phyloP scores from a whole-genome alignment of 2,329 filamentous ascomycete species.

The Lachnellula hyalina region DNA sequence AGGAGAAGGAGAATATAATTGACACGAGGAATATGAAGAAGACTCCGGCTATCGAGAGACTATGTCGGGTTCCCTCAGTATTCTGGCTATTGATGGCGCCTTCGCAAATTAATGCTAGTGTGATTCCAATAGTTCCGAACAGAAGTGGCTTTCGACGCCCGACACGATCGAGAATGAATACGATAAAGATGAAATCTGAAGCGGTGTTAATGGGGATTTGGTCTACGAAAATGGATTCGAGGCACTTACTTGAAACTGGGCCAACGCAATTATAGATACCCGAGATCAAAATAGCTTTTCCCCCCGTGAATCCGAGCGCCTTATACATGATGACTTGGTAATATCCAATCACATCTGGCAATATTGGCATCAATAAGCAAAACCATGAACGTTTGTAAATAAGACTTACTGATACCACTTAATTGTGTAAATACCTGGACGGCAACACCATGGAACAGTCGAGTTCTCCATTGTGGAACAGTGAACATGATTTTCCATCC shows the following conservation, averaged over 20 bases:
- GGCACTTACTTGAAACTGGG: conserved; percentile 36
- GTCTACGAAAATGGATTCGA: background rate
- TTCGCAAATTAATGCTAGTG: conserved; percentile 54
- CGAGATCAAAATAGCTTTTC: conserved; percentile 47
- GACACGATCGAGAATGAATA: conserved; percentile 49
- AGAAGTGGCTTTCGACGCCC: conserved; percentile 48
- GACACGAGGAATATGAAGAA: conserved; percentile 62
- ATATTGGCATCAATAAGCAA: background rate
- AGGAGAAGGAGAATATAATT: conserved; percentile 53
- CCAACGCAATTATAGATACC: conserved; percentile 58
- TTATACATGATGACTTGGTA: conserved; percentile 56
- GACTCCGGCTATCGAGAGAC: conserved; percentile 54
- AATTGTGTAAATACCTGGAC: conserved; percentile 64
- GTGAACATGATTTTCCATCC: conserved; percentile 54
- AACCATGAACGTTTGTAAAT: background rate
- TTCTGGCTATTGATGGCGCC: conserved; percentile 51
- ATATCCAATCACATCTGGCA: conserved; percentile 53
- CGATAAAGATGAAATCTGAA: conserved; percentile 53
- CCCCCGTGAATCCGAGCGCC: conserved; percentile 50
- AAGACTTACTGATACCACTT: conserved; percentile 44
- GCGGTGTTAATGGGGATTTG: background rate
- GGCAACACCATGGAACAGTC: conserved; percentile 55
- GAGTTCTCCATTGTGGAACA: conserved; percentile 52
- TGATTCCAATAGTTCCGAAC: conserved; percentile 49
- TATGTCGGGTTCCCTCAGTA: conserved; percentile 35